Conservation (phyloP, 305 asterid genomes). For the Fraxinus xanthoxyloides region DNA sequence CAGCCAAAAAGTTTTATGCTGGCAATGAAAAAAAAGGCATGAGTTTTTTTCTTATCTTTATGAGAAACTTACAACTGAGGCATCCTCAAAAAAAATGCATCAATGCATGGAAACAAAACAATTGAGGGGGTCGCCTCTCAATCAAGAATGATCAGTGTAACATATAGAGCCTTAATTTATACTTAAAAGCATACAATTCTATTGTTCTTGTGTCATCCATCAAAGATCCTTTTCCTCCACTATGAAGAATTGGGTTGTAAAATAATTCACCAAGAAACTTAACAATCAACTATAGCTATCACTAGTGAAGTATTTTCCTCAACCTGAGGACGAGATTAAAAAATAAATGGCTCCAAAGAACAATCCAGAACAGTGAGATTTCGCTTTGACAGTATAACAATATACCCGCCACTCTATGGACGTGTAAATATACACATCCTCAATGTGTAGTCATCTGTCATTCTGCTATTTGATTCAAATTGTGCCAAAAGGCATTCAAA, state of each 20-base stretch:
- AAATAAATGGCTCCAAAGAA: slow-evolving; percentile 9
- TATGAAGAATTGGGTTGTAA: not conserved
- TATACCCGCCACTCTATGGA: not conserved
- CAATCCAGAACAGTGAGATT: slow-evolving; percentile 2
- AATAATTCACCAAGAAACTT: not conserved
- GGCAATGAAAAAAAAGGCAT: not conserved
- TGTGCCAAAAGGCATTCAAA: not conserved
- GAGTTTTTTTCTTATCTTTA: not conserved
- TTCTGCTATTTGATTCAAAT: slow-evolving; percentile 5
- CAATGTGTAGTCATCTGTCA: not conserved
- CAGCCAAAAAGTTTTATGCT: not conserved
- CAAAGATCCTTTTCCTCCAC: slow-evolving; percentile 7
- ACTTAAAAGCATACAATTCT: not conserved
- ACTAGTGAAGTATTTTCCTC: slow-evolving; percentile 10
- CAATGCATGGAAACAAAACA: not conserved
- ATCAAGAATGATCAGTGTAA: not conserved
- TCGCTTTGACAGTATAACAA: slow-evolving; percentile 15
- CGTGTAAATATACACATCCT: not conserved
- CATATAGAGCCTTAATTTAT: not conserved
- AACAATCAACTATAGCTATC: not conserved
- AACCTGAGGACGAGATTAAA: slow-evolving; percentile 14
- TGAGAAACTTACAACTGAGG: not conserved
- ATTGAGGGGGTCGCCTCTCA: not conserved
- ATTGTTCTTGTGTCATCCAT: not conserved
- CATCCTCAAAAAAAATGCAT: not conserved